Conservation (phyloP, 805 yeast genomes). For the Wickerhamiella spandovensis region DNA sequence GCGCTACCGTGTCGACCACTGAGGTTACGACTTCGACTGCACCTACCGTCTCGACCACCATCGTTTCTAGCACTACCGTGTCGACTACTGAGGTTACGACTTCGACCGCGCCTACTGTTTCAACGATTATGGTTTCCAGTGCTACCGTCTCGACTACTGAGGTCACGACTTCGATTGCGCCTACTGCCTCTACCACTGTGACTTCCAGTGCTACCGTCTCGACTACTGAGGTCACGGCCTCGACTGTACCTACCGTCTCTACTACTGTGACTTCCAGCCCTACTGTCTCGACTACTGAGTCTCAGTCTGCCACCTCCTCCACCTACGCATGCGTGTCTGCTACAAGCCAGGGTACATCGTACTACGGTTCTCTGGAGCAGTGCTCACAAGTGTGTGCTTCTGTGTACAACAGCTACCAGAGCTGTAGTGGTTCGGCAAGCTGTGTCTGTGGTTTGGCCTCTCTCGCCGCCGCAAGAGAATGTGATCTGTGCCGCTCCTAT, state of each 20-base stretch:
- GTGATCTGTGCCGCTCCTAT: slow-evolving; percentile 12
- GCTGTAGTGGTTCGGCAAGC: not conserved
- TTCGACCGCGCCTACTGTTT: not conserved
- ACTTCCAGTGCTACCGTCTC: too few species aligned
- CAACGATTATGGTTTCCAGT: too few species aligned
- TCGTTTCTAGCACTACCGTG: not conserved
- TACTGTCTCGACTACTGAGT: not conserved
- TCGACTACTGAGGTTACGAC: not conserved
- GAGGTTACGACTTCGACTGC: not conserved
- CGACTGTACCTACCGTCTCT: not conserved
- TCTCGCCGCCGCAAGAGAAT: slow-evolving; percentile 5
- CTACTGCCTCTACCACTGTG: too few species aligned
- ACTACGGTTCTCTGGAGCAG: slow-evolving; percentile 7
- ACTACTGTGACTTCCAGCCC: too few species aligned
- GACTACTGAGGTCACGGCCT: too few species aligned
- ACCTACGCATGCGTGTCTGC: slow-evolving; percentile 10
- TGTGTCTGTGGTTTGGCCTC: slow-evolving; percentile 7
- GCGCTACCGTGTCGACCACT: not conserved
- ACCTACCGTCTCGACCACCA: not conserved
- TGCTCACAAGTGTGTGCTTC: slow-evolving; percentile 8
- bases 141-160: too few species aligned
- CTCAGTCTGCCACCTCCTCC: not conserved
- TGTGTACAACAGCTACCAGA: slow-evolving; percentile 3
- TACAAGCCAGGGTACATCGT: slow-evolving; percentile 6
- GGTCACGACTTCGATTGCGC: too few species aligned